These are phyloP conservation scores for Haberlea rhodopensis DNA, from an alignment of 257 asterid species.

Conservation along the genomic window DNA sequence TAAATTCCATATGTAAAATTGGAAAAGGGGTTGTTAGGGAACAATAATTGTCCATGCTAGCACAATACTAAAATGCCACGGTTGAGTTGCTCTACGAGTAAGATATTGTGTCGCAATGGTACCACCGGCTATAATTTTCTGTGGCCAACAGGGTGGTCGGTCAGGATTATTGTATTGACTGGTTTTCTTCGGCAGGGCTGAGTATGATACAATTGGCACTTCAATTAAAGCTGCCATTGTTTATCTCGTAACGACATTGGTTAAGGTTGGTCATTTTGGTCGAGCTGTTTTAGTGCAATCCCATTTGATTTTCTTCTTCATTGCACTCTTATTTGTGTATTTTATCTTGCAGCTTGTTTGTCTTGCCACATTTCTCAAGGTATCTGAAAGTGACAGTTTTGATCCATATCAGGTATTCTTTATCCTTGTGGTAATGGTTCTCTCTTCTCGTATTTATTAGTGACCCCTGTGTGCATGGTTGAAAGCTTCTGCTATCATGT, in stretches of 20 bases:
- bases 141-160: background rate
- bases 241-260: conserved; percentile 75
- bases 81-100: background rate
- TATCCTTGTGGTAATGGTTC: background rate
- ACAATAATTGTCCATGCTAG: background rate
- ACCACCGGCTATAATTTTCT: background rate
- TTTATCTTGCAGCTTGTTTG: conserved; percentile 76
- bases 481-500: conserved; percentile 2
- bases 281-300: conserved; percentile 3
- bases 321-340: conserved; percentile 7
- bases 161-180: conserved; percentile 5
- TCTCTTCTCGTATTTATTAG: background rate
- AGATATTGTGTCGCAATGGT: background rate
- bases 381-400: conserved; percentile 83
- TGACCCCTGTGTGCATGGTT: background rate
- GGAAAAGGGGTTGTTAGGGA: background rate
- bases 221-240: conserved; percentile 79
- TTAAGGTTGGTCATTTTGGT: conserved; percentile 55
- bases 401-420: conserved; percentile 86
- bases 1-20: background rate
- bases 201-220: conserved; percentile 94
- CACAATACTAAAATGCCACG: background rate
- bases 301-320: background rate
- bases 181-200: conserved; percentile 57
- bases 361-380: conserved; percentile 94